Evolutionary conservation across 139 green algal genomes (phyloP), one percentile per base, ranked within the genome.

Genomic region (Nannochloris sp.): DNA sequence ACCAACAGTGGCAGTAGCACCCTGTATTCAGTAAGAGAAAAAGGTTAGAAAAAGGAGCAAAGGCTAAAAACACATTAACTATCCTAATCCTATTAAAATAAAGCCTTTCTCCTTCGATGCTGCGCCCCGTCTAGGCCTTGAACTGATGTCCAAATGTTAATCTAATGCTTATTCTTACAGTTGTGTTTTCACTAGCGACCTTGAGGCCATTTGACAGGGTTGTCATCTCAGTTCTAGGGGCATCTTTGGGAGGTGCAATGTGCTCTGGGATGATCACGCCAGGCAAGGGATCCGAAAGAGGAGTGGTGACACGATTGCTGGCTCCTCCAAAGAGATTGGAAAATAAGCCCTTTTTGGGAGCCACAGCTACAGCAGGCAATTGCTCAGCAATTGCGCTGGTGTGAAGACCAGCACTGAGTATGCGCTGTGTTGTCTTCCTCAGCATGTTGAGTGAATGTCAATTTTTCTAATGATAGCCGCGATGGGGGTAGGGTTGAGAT

Each of bases 101-200:
- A n/a, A n/a, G n/a, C n/a, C n/a, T n/a, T n/a, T n/a, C n/a, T n/a
- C n/a, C n/a, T n/a, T n/a, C n/a, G n/a, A n/a, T n/a, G n/a, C n/a
- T n/a, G n/a, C n/a, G n/a, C n/a, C n/a, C n/a, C n/a, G n/a, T n/a
- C n/a, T n/a, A n/a, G n/a, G n/a, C n/a, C n/a, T n/a, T n/a, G n/a
- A n/a, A n/a, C n/a, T n/a, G 14, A 10, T 36, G 55, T 36, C 14
- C 10, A 15, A 15, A 9, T 36, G 6, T 36, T 39, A 13, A 67
- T 31, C 24, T 30, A 34, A 33, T 10, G 14, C 12, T n/a, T 19
- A 14, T 2, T 71, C 86, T 74, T 71, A 96, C 90, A 59, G 79
- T 77, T 0, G 85, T 91, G 30, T 86, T 82, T 61, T 98, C 92
- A 33, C 75, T 90, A 7, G 93, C 87, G 27, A 97, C 85, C 27